Evolutionary conservation across 768 basidiomycete species (phyloP).

Genomic region (Paxillus ammoniavirescens): DNA sequence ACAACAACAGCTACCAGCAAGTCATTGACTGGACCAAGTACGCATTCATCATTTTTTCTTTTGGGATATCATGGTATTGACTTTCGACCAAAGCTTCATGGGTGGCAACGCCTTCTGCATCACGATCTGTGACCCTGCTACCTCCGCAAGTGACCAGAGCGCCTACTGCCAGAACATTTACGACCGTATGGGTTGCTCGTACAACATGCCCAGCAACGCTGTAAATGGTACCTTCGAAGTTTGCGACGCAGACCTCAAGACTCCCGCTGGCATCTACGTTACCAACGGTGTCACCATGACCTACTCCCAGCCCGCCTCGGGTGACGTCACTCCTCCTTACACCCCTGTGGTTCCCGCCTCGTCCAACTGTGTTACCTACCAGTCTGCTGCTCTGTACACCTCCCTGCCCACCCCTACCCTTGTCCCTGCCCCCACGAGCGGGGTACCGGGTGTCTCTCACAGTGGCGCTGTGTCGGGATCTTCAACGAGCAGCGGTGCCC

Average conservation of each 20-base stretch:
- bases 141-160: constrained; percentile 37
- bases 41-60: constrained; percentile 15
- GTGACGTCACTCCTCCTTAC: constrained; percentile 39
- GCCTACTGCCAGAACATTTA: constrained; percentile 68
- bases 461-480: background rate
- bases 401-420: constrained; percentile 13
- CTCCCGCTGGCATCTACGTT: constrained; percentile 54
- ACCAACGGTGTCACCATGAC: constrained; percentile 40
- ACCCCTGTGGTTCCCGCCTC: constrained; percentile 38
- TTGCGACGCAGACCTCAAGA: constrained; percentile 66
- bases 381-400: constrained; percentile 37
- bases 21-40: constrained; percentile 69
- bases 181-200: constrained; percentile 69
- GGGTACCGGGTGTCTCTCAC: background rate
- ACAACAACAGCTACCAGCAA: constrained; percentile 48
- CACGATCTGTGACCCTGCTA: constrained; percentile 65
- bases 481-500: constrained; percentile 13
- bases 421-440: background rate
- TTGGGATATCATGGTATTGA: background rate
- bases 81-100: constrained; percentile 56
- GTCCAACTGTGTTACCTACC: constrained; percentile 42
- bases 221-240: constrained; percentile 57
- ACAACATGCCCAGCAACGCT: constrained; percentile 70
- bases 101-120: constrained; percentile 64
- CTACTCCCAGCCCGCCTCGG: constrained; percentile 40